Evolutionary conservation across 176 grass and related monocot genomes (phyloP).

Genomic region (Eremochloa ophiuroides): DNA sequence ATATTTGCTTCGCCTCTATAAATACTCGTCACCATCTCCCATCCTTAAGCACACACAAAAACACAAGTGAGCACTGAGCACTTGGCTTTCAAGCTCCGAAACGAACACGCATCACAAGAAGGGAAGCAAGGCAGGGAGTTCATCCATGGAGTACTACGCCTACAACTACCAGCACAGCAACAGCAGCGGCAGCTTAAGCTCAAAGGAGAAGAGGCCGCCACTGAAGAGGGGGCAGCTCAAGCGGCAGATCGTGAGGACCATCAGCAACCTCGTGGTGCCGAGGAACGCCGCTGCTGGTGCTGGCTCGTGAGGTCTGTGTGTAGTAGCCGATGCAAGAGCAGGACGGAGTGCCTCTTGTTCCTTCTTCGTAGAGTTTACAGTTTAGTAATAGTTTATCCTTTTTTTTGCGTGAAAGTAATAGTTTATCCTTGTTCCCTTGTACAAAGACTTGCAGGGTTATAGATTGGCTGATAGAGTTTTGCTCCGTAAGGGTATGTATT

Average conservation of each 20-base stretch:
- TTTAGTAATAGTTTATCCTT: not conserved
- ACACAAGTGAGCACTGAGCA: not conserved
- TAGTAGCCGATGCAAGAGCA: not conserved
- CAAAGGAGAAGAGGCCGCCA: conserved; percentile 46
- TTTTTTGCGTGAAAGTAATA: no score
- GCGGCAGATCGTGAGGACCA: conserved; percentile 32
- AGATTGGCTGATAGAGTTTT: not conserved
- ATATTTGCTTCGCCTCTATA: conserved; percentile 4
- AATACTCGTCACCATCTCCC: not conserved
- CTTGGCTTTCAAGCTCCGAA: not conserved
- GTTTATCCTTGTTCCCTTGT: not conserved
- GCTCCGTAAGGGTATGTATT: not conserved
- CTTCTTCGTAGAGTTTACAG: not conserved
- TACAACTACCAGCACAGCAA: conserved; percentile 1
- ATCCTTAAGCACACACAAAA: not conserved
- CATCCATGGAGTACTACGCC: conserved; percentile 30
- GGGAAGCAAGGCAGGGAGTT: no score
- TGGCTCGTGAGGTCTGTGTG: not conserved
- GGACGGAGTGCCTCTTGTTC: not conserved
- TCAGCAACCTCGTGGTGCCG: conserved; percentile 26
- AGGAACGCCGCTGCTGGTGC: not conserved
- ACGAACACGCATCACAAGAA: not conserved
- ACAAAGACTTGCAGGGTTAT: not conserved
- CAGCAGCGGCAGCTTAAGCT: not conserved
- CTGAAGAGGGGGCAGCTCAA: conserved; percentile 45